Conservation (phyloP, 352 stramenopile genomes). For the Phytopythium oedochilum region DNA sequence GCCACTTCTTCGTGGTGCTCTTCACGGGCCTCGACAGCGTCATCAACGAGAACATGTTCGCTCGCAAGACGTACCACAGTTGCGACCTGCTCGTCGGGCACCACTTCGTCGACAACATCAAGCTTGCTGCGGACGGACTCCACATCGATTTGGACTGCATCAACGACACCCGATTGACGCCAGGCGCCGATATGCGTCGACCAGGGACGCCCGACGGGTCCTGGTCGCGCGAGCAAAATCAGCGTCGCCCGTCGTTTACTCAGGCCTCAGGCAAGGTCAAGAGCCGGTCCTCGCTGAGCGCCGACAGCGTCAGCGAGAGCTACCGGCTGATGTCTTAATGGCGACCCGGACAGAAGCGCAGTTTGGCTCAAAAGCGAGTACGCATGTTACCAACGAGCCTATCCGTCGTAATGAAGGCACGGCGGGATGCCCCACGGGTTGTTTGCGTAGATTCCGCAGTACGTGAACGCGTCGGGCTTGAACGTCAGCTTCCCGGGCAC, state of each 20-base stretch:
- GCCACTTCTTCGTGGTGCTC: conserved; percentile 50
- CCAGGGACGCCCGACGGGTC: not conserved
- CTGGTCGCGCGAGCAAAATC: not conserved
- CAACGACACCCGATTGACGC: conserved; percentile 38
- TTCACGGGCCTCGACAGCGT: conserved; percentile 49
- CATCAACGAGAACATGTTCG: conserved; percentile 58
- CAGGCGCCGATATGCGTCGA: conserved; percentile 3
- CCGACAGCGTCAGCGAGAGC: not conserved
- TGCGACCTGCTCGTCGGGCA: conserved; percentile 56
- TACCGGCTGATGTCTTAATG: not conserved
- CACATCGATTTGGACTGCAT: conserved; percentile 54
- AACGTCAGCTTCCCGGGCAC: conserved; percentile 4
- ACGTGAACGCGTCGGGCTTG: conserved; percentile 13
- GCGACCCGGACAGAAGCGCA: too few relatives aligned
- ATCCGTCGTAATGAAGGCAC: not conserved
- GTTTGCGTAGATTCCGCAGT: conserved; percentile 8
- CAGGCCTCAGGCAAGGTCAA: not conserved
- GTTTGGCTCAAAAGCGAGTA: too few relatives aligned
- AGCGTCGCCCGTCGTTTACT: not conserved
- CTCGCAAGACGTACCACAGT: conserved; percentile 50
- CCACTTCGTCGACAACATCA: conserved; percentile 65
- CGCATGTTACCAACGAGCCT: too few relatives aligned
- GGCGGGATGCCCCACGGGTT: conserved; percentile 6
- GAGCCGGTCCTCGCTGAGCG: not conserved
- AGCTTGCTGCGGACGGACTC: conserved; percentile 37